phyloP scores from a whole-genome alignment of 345 rosid genomes.

The Reutealis trisperma region DNA sequence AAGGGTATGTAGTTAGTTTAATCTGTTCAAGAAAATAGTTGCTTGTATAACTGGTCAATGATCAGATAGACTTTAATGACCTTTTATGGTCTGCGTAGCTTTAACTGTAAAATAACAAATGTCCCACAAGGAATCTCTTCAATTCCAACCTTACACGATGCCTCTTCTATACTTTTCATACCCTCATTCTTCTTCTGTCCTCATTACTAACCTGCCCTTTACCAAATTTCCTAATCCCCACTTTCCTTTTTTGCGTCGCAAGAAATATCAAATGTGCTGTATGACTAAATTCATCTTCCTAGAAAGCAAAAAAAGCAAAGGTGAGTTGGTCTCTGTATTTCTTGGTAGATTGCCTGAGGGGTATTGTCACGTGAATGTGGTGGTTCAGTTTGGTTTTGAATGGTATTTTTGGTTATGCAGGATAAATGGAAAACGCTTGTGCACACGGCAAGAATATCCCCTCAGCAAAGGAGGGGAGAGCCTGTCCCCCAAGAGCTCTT shows the following conservation, averaged over 20 bases:
- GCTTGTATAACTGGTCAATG: constrained; percentile 43
- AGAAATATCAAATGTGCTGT: neutral
- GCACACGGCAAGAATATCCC: constrained; percentile 96
- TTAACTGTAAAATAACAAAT: constrained; percentile 24
- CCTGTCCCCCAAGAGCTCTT: constrained; percentile 95
- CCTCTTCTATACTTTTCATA: constrained; percentile 2
- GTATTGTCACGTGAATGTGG: neutral
- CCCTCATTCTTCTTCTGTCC: neutral
- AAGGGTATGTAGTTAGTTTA: constrained; percentile 5
- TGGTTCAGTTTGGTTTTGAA: neutral
- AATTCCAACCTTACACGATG: constrained; percentile 15
- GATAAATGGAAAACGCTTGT: constrained; percentile 98
- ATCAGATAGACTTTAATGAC: constrained; percentile 14
- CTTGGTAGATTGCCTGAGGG: constrained; percentile 1
- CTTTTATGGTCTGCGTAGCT: constrained; percentile 13
- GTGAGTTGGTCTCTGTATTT: neutral
- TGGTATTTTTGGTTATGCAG: constrained; percentile 34
- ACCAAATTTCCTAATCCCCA: neutral
- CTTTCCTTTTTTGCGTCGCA: neutral
- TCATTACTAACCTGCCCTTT: constrained; percentile 2
- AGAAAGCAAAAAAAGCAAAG: constrained; percentile 5
- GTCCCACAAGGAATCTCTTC: constrained; percentile 31
- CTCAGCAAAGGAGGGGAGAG: constrained; percentile 98
- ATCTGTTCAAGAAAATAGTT: constrained; percentile 24
- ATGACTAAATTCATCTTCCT: constrained; percentile 3